Base-by-base conservation (phyloP, 2,329 filamentous ascomycete genomes). In the Metarhizium anisopliae region DNA sequence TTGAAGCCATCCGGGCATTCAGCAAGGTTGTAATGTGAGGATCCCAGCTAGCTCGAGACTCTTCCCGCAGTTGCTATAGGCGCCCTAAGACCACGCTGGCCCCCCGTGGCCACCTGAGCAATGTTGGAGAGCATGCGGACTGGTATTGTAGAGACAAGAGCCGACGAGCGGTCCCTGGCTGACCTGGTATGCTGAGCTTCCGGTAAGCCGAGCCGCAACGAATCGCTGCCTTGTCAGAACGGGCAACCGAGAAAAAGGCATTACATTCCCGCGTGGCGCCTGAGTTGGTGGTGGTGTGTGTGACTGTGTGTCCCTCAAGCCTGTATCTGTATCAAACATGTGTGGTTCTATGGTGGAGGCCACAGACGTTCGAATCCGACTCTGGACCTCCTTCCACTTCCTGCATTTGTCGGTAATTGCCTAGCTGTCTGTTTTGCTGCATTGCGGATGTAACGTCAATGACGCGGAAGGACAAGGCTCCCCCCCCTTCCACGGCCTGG, bases 371-470 rank as follows among this genome's bases (percentile, higher is more conserved):
- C 54, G 50, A 56, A 54, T 55, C 58, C 52, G 40, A 53, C 53
- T 55, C 47, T 55, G 54, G 25, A 43, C 50, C 36, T 56, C 51
- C 45, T 51, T 50, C 43, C 55, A 18, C 49, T 53, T 55, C 53
- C 47, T 55, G 43, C 59, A 56, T 57, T 57, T 55, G 50, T 53
- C 56, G 59, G 55, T 55, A 57, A 59, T 59, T 59, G 53, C 56
- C 51, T 53, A 30, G 35, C 25, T 53, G 53, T 49, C 47, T 52
- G 49, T 40, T 50, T 58, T 57, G 30, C 52, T 56, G 59, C 51
- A 54, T 59, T 56, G 59, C 58, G 55, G 57, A 63, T 63, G 62
- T 62, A 63, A 63, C 62, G 55, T 60, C 61, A 60, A 59, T 63
- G 60, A 60, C 60, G 60, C 62, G 42, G 55, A 59, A 61, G 38